These are phyloP conservation scores for Castanea mollissima DNA, from an alignment of 306 rosid genomes.

Conservation along the genomic window DNA sequence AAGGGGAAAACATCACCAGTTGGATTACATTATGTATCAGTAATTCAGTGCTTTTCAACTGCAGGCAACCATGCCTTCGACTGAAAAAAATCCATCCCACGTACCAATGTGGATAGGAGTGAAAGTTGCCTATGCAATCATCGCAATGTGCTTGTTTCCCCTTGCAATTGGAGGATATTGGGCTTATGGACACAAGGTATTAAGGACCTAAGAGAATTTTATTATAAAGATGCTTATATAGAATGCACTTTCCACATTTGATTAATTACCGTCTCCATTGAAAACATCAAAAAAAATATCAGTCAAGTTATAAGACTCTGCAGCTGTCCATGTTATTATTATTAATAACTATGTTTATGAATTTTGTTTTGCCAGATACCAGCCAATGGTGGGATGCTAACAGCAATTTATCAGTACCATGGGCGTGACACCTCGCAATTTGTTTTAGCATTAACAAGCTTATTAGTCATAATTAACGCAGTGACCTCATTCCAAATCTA, in stretches of 20 bases:
- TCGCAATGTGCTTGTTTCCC: constrained; percentile 47
- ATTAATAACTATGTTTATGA: too few species aligned
- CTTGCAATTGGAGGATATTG: constrained; percentile 54
- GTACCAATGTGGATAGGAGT: constrained; percentile 65
- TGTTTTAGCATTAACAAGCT: constrained; percentile 37
- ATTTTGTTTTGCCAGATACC: constrained; percentile 33
- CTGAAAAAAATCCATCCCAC: constrained; percentile 48
- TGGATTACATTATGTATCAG: neutral
- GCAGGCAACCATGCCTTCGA: constrained; percentile 69
- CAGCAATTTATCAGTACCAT: constrained; percentile 39
- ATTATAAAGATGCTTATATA: too few species aligned
- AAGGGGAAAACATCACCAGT: neutral
- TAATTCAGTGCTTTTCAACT: neutral
- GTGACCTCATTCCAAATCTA: constrained; percentile 52
- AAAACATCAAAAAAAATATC: too few species aligned
- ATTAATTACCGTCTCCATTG: too few species aligned
- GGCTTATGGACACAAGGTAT: constrained; percentile 49
- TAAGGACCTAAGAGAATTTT: too few species aligned
- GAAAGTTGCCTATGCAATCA: constrained; percentile 36
- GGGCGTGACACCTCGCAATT: constrained; percentile 28
- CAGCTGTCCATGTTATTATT: too few species aligned
- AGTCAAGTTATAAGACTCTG: too few species aligned
- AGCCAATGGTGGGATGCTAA: constrained; percentile 39
- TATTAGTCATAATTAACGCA: constrained; percentile 44
- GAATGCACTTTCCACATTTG: too few species aligned